Evolutionary conservation across 78 protist genomes (phyloP), one percentile per base, ranked within the genome.

Genomic region (Mantamonas sphyraenae): DNA sequence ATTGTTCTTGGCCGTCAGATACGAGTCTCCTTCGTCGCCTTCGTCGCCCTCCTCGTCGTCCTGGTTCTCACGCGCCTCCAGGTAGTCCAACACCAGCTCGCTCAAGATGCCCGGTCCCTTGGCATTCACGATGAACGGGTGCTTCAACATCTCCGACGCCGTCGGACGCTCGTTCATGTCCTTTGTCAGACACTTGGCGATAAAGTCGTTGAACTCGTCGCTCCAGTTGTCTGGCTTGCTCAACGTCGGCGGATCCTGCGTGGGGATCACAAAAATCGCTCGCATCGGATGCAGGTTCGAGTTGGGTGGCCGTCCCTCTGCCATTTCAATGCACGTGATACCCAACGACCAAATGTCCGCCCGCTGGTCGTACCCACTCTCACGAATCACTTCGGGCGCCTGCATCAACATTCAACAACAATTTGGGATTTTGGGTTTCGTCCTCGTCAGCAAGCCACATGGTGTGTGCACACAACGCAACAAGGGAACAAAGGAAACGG

Each of bases 341-440:
- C 94, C 94, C 16, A 90, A 50, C 20, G 85, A 61, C 90, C 89
- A 90, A 22, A 90, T 60, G 76, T 90, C 94, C 7, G 84, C 81
- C 40, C 19, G 5, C 17, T 1, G 40, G 56, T 38, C 55, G 62
- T 68, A 68, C 28, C 77, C 77, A 60, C 45, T 43, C 63, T 62
- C 68, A 56, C 24, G 67, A 47, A 55, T 57, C 10, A 73, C 71
- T n/a, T 73, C 78, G 17, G 78, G 78, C 1, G 78, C n/a, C n/a
- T n/a, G n/a, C n/a, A n/a, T n/a, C n/a, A n/a, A n/a, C n/a, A n/a
- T n/a, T n/a, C n/a, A n/a, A n/a, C n/a, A n/a, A n/a, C n/a, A n/a
- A n/a, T n/a, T n/a, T n/a, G n/a, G n/a, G n/a, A n/a, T n/a, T n/a
- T n/a, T n/a, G n/a, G n/a, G n/a, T n/a, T n/a, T n/a, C n/a, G n/a